A percentile compares a stretch with the other conserved stretches of the same genome.
These are phyloP conservation scores for Podospora didyma DNA, from an alignment of 495 filamentous ascomycete species.

Conservation along the genomic window DNA sequence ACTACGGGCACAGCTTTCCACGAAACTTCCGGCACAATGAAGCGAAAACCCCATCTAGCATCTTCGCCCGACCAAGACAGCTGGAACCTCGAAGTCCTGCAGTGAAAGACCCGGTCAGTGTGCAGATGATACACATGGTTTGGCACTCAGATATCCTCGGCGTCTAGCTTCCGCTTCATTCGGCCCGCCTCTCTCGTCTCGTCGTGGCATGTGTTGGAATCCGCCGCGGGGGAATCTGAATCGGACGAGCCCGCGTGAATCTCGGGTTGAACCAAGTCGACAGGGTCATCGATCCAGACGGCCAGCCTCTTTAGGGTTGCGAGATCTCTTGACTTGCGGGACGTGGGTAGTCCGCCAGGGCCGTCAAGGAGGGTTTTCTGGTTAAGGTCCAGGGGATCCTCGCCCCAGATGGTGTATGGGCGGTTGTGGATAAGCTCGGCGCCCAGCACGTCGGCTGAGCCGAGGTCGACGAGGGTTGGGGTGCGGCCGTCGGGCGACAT, in stretches of 20 bases:
- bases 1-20: too few relatives aligned
- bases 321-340: background rate
- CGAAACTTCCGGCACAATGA: too few relatives aligned
- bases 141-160: background rate
- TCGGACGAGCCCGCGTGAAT: background rate
- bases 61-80: too few relatives aligned
- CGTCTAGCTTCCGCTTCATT: background rate
- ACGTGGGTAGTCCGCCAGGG: background rate
- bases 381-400: background rate
- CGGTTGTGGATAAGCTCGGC: background rate
- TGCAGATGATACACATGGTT: too few relatives aligned
- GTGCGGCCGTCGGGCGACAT: background rate
- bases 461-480: background rate
- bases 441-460: background rate
- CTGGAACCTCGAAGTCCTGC: too few relatives aligned
- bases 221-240: too few relatives aligned
- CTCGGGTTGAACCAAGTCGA: background rate
- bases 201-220: background rate
- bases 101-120: too few relatives aligned
- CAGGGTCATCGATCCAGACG: slow-evolving; percentile 4
- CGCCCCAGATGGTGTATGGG: slow-evolving; percentile 1
- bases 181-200: background rate
- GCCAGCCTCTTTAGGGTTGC: slow-evolving; percentile 2
- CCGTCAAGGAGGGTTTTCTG: background rate
- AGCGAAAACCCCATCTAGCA: too few relatives aligned